Conservation (phyloP, 2,329 filamentous ascomycete species). For the Diplodia seriata region DNA sequence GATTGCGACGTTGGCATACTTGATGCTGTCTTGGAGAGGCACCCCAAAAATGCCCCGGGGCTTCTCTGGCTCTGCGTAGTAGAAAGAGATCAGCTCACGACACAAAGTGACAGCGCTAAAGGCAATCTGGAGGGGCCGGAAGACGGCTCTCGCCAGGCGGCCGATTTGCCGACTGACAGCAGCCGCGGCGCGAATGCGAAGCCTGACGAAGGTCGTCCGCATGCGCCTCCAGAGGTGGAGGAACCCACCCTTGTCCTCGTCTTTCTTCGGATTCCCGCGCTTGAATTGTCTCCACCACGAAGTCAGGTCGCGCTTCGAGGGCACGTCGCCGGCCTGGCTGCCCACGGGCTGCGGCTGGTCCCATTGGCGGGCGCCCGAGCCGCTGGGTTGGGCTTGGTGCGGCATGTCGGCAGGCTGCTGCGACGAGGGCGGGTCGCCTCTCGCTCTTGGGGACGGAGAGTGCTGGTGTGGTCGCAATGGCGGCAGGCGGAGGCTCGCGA, state of each 20-base stretch:
- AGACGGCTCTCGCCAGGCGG: conserved; percentile 23
- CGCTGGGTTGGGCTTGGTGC: conserved; percentile 45
- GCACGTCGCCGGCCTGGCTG: conserved; percentile 69
- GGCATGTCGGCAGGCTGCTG: conserved; percentile 46
- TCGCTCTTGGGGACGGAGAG: conserved; percentile 32
- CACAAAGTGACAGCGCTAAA: conserved; percentile 24
- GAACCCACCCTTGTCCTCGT: conserved; percentile 65
- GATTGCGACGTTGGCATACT: conserved; percentile 97
- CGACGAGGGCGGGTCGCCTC: conserved; percentile 41
- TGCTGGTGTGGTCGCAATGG: conserved; percentile 32
- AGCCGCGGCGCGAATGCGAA: conserved; percentile 20
- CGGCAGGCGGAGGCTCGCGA: conserved; percentile 26
- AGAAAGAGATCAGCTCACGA: conserved; percentile 30
- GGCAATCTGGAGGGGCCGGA: conserved; percentile 24
- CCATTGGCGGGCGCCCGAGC: conserved; percentile 50
- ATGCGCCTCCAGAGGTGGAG: conserved; percentile 29
- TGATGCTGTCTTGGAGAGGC: conserved; percentile 90
- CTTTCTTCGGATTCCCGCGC: conserved; percentile 66
- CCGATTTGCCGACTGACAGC: conserved; percentile 5
- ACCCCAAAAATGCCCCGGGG: conserved; percentile 90
- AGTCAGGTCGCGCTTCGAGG: conserved; percentile 84
- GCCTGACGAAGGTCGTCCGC: conserved; percentile 29
- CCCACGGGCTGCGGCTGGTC: conserved; percentile 53
- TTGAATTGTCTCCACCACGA: conserved; percentile 98
- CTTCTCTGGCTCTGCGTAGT: conserved; percentile 42